Evolutionary conservation across 1,139 yeast species (phyloP).

Genomic region (Sugiyamaella neomexicana): DNA sequence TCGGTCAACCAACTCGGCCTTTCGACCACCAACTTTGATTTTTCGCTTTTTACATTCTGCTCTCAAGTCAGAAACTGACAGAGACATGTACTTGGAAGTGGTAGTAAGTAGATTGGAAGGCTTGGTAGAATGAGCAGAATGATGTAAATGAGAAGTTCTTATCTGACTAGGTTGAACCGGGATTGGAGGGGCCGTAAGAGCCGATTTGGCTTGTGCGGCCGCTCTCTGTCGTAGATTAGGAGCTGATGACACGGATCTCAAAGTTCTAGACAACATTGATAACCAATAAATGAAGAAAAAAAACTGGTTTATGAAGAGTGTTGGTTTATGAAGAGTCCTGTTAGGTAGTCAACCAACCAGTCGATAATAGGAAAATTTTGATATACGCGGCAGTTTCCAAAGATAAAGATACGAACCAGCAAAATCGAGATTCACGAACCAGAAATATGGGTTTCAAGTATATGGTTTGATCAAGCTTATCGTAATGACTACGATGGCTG

Average conservation of each 20-base stretch:
- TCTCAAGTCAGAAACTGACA: constrained; percentile 53
- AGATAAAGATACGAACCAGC: neutral
- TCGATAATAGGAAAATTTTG: neutral
- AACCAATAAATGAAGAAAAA: neutral
- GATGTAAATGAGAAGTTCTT: constrained; percentile 28
- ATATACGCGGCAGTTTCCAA: neutral
- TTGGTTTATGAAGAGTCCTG: neutral
- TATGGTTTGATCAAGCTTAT: no score
- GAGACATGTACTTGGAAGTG: constrained; percentile 36
- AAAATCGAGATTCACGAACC: neutral
- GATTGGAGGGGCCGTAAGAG: constrained; percentile 7
- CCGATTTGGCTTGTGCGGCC: neutral
- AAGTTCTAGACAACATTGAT: constrained; percentile 15
- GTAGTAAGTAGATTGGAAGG: constrained; percentile 37
- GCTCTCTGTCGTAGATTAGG: constrained; percentile 26
- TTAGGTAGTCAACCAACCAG: neutral
- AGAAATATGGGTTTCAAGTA: no score
- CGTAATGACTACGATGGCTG: neutral
- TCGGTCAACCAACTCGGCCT: constrained; percentile 54
- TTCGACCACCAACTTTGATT: constrained; percentile 55
- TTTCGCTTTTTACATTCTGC: constrained; percentile 58
- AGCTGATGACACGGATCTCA: constrained; percentile 25
- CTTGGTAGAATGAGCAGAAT: constrained; percentile 37
- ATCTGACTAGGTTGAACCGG: constrained; percentile 1
- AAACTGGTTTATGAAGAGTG: neutral